Percentiles rank a stretch among this genome's conserved stretches.
phyloP scores from a whole-genome alignment of 129 eudicot genomes.

The Rutidosis leptorrhynchoides region DNA sequence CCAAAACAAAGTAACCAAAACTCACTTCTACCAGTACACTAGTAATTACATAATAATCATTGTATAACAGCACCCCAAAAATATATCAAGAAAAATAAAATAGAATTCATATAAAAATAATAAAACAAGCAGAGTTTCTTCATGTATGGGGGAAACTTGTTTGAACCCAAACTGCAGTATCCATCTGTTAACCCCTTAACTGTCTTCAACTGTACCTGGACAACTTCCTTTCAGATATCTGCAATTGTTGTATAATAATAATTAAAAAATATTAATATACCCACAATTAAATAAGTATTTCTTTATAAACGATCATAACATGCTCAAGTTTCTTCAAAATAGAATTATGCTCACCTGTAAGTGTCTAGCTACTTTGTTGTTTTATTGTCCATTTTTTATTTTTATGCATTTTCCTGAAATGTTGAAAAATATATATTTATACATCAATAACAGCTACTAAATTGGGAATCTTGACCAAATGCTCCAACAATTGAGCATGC shows the following conservation, averaged over 20 bases:
- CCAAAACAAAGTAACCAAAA: conserved; percentile 13
- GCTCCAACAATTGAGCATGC: conserved; percentile 63
- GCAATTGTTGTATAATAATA: not conserved
- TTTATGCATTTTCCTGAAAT: conserved; percentile 9
- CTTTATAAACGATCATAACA: not conserved
- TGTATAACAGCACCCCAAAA: conserved; percentile 20
- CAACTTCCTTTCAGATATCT: conserved; percentile 20
- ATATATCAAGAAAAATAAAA: conserved; percentile 17
- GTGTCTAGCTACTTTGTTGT: conserved; percentile 17
- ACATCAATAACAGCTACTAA: conserved; percentile 55
- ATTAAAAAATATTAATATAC: too few relatives aligned
- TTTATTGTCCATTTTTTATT: conserved; percentile 19
- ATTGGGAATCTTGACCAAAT: conserved; percentile 60
- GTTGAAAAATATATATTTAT: conserved; percentile 23
- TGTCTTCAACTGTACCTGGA: conserved; percentile 13
- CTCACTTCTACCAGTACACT: conserved; percentile 19
- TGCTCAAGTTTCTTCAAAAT: not conserved
- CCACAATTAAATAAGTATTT: too few relatives aligned
- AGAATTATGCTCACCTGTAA: conserved; percentile 22
- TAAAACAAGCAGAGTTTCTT: conserved; percentile 4
- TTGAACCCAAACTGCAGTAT: conserved; percentile 24
- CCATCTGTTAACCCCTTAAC: conserved; percentile 25
- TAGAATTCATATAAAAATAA: conserved; percentile 3
- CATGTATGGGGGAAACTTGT: conserved; percentile 18
- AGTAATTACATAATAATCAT: conserved; percentile 32